Evolutionary conservation across 2,329 filamentous ascomycete genomes (phyloP), one percentile per base, ranked within the genome.

Genomic region (Emericellopsis atlantica): DNA sequence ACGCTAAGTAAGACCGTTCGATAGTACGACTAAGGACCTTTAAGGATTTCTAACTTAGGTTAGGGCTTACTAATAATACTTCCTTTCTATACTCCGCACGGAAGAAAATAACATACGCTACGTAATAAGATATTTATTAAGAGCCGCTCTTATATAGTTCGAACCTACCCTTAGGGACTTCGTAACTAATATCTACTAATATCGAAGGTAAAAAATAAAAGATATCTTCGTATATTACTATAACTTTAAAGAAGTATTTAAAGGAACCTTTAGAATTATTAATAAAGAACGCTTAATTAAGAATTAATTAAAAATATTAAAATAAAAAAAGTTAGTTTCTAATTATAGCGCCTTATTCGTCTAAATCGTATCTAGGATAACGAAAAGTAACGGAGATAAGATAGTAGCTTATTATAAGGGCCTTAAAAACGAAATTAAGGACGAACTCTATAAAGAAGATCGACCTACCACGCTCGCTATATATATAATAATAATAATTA

Each of bases 221-320:
- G 2, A 16, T 34, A 40, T 32, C 14, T 37, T 40, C 33, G 32
- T 37, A 32, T 21, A 11, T 26, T 40, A 29, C 37, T 36, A 18
- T 24, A 29, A 37, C 6, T 41, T 41, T 31, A 37, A 36, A 31
- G 6, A 37, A n/a, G 3, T 21, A 15, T 23, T 36, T 32, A 26
- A 36, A 33, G 12, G 4, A 40, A 37, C 16, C 21, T 37, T 37
- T 32, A 32, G 12, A 10, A 39, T 29, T 15, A 21, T 35, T 35
- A 36, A 40, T 40, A 36, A 26, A 39, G 5, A 39, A 38, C 9
- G 22, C 16, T n/a, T 32, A 14, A 32, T 36, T 40, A n/a, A 40
- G 14, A 15, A 21, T 24, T 32, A 32, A 11, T 2, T 31, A 36
- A 18, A 21, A 12, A 40, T 21, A 16, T 29, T 29, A 23, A 29